Base-by-base conservation (phyloP, 768 basidiomycete species). In the Nevesoporus exiguus region DNA sequence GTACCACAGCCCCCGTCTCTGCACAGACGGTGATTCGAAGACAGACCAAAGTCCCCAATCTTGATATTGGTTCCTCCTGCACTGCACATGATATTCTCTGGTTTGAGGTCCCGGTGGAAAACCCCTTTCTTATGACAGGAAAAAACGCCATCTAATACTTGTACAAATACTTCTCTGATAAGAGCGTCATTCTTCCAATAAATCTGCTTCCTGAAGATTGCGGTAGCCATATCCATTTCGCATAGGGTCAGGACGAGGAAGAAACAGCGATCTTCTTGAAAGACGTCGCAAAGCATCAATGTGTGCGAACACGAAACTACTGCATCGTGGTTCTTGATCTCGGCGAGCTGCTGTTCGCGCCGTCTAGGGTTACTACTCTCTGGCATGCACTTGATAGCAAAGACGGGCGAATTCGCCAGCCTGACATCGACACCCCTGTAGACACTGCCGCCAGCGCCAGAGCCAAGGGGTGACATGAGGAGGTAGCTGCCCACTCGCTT, bases 21-120 rank as follows among this genome's bases (percentile, higher is more conserved):
- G 45, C 77, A 80, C 39, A 78, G 39, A 31, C 65, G 69, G 52
- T 69, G 69, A 36, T 68, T 70, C 3, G 80, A 83, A 0, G 83
- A 79, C 49, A 92, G 68, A 14, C 92, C 91, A 76, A 93, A 93
- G 71, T 93, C 91, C 19, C 85, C 81, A 39, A 93, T 74, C 51
- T 76, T 76, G 39, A 92, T 76, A 50, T 74, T 64, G 29, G 66
- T 69, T 15, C 85, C 85, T 48, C 71, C 80, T 62, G 66, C 66
- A 55, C 72, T 78, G 66, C 83, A 85, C 47, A 93, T 75, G 39
- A 92, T 76, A 68, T 86, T 92, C 65, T 93, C 93, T 1, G 91
- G 91, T 67, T 94, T 93, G 64, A 94, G 79, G 63, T 93, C 91
- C 22, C 91, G 85, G 70, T 94, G 93, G 66, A 77, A 92, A 55